Percentiles rank a stretch among this genome's conserved stretches.
These are phyloP conservation scores for Suhomyces bolitotheri DNA, from an alignment of 1,139 yeast species.

Conservation along the genomic window DNA sequence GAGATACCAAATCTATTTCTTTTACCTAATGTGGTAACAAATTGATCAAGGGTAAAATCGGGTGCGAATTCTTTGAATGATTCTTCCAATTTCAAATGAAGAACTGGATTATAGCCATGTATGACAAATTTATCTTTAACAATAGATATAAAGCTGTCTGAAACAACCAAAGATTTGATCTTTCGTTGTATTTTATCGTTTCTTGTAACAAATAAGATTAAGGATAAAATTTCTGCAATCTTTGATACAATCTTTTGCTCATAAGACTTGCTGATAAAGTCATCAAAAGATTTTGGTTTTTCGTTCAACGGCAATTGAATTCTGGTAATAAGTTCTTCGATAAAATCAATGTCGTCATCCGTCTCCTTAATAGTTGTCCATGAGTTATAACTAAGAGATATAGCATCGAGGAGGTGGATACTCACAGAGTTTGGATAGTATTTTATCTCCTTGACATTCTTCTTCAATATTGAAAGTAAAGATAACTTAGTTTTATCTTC, in stretches of 20 bases:
- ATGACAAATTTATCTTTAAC: conserved; percentile 35
- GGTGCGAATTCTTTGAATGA: conserved; percentile 55
- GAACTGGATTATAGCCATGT: conserved; percentile 30
- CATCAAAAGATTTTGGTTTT: conserved; percentile 24
- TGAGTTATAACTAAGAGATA: conserved; percentile 64
- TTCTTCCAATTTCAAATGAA: conserved; percentile 46
- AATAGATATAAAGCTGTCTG: conserved; percentile 33
- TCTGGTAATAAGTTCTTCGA: conserved; percentile 49
- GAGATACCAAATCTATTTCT: conserved; percentile 53
- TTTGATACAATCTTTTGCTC: conserved; percentile 61
- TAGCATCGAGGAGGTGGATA: conserved; percentile 62
- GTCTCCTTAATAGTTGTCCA: conserved; percentile 62
- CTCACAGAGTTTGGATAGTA: conserved; percentile 59
- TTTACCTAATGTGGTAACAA: conserved; percentile 50
- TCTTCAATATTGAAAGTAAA: conserved; percentile 60
- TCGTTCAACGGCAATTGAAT: conserved; percentile 28
- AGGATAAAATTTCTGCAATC: conserved; percentile 72
- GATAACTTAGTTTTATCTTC: conserved; percentile 26
- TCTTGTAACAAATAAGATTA: conserved; percentile 64
- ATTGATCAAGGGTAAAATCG: conserved; percentile 49
- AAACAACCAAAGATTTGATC: conserved; percentile 46
- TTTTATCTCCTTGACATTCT: conserved; percentile 52
- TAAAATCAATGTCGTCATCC: conserved; percentile 48
- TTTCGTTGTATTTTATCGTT: conserved; percentile 40
- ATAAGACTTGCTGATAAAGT: conserved; percentile 49